Evolutionary conservation across 2,329 filamentous ascomycete species (phyloP), one percentile per base, ranked within the genome.

Genomic region (Ophiostoma tasmaniense): DNA sequence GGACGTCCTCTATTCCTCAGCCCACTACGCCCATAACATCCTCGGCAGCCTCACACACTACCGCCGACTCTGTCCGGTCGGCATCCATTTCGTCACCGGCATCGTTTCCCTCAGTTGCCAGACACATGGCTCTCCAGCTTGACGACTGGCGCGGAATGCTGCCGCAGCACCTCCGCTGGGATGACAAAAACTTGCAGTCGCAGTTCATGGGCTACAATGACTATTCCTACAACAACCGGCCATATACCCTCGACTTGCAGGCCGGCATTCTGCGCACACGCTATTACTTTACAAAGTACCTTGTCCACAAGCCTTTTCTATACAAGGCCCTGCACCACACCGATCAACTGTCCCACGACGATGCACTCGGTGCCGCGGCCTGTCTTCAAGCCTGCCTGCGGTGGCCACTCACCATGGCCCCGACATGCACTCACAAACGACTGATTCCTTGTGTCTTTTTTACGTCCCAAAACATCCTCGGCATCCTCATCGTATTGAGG

Each of bases 381-480:
- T 88, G 86, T 71, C 80, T 89, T 20, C 80, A 83, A 72, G 80
- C 84, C 1, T 83, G 81, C n/a, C 77, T 88, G 17, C 80, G 83
- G 69, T 89, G 87, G 87, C 86, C 87, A 1, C 79, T 89, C 30
- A 80, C 82, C 28, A 81, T 88, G 77, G 82, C 84, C 8, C 86
- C 86, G 0, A 80, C 83, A 0, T 83, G 83, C 71, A 79, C 82
- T 67, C 83, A 83, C 74, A 89, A 89, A 76, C 78, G 86, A 45
- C 79, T 89, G 5, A 77, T 89, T 0, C 86, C 86, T 0, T 83
- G 84, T 69, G 73, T 85, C 1, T 88, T 87, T 74, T 85, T 86
- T 68, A 89, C 86, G 83, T 85, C 85, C 10, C 85, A 88, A 72
- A 87, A 87, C 70, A 80, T 89, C 59, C 79, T 89, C 62, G 83